Evolutionary conservation across 345 rosid genomes (phyloP).

Genomic region (Acer campestre): DNA sequence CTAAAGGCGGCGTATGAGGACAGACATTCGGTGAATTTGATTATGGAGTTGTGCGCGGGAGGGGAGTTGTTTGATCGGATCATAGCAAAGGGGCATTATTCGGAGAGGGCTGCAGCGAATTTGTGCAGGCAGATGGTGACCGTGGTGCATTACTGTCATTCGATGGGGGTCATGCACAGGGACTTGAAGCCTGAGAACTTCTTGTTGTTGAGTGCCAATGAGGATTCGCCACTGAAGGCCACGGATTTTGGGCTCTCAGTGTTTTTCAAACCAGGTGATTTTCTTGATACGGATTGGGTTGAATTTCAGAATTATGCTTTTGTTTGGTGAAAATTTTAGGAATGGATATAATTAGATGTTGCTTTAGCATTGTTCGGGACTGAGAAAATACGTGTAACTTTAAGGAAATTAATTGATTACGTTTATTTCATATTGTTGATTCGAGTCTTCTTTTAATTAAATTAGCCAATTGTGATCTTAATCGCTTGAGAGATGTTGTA

Average conservation of each 20-base stretch:
- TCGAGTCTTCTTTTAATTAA: neutral
- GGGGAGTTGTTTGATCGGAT: constrained; percentile 97
- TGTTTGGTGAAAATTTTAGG: no score
- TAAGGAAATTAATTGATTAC: no score
- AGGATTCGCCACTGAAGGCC: constrained; percentile 90
- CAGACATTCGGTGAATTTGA: constrained; percentile 70
- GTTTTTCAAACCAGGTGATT: constrained; percentile 76
- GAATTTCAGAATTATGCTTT: constrained; percentile 1
- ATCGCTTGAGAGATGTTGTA: neutral
- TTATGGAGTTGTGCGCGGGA: constrained; percentile 93
- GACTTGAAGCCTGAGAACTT: constrained; percentile 97
- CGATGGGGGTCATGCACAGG: constrained; percentile 96
- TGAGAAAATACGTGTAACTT: no score
- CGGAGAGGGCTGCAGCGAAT: constrained; percentile 89
- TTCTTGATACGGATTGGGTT: constrained; percentile 1
- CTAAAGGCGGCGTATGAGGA: constrained; percentile 93
- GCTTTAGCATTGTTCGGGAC: no score
- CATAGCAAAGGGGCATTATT: constrained; percentile 85
- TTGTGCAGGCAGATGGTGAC: constrained; percentile 86
- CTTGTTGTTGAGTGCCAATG: constrained; percentile 62
- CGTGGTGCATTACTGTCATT: constrained; percentile 87
- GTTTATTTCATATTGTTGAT: no score
- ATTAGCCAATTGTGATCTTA: neutral
- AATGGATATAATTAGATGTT: no score
- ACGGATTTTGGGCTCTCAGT: constrained; percentile 94